A percentile compares a stretch with the other conserved stretches of the same genome.
phyloP scores from a whole-genome alignment of 306 rosid genomes.

The Spatholobus suberectus region DNA sequence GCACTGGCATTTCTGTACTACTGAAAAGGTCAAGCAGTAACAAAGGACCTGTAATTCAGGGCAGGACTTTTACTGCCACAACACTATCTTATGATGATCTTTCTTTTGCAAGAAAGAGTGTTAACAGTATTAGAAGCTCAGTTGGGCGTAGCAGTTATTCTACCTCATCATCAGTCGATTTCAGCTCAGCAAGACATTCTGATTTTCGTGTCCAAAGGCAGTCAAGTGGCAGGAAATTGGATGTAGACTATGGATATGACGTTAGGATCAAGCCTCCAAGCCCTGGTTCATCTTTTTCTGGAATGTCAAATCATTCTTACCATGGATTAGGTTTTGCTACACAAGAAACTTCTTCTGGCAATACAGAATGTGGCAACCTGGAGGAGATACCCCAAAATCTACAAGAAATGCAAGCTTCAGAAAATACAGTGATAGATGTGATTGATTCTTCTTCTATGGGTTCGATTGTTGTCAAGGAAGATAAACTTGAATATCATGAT shows the following conservation, averaged over 20 bases:
- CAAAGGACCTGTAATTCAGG: constrained; percentile 77
- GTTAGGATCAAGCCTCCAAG: constrained; percentile 51
- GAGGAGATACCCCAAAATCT: constrained; percentile 44
- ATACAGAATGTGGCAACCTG: constrained; percentile 40
- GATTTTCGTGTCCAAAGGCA: constrained; percentile 69
- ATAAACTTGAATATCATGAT: constrained; percentile 45
- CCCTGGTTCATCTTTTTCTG: constrained; percentile 55
- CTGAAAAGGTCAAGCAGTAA: constrained; percentile 79
- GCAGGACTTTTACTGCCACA: constrained; percentile 73
- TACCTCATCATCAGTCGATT: constrained; percentile 78
- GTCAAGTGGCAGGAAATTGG: constrained; percentile 64
- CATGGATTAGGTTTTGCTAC: constrained; percentile 50
- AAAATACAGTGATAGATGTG: constrained; percentile 52
- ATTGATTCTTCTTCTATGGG: constrained; percentile 45
- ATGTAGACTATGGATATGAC: constrained; percentile 61
- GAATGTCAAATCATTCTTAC: constrained; percentile 45
- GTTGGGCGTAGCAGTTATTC: constrained; percentile 75
- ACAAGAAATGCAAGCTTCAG: constrained; percentile 49
- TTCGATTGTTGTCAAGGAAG: constrained; percentile 49
- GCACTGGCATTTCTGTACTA: constrained; percentile 85
- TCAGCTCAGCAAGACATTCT: constrained; percentile 58
- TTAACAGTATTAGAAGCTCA: constrained; percentile 73
- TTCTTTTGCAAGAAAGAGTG: constrained; percentile 66
- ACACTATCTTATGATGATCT: constrained; percentile 66
- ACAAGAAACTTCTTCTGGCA: constrained; percentile 45